Evolutionary conservation across 306 rosid species (phyloP).

Genomic region (Spatholobus suberectus): DNA sequence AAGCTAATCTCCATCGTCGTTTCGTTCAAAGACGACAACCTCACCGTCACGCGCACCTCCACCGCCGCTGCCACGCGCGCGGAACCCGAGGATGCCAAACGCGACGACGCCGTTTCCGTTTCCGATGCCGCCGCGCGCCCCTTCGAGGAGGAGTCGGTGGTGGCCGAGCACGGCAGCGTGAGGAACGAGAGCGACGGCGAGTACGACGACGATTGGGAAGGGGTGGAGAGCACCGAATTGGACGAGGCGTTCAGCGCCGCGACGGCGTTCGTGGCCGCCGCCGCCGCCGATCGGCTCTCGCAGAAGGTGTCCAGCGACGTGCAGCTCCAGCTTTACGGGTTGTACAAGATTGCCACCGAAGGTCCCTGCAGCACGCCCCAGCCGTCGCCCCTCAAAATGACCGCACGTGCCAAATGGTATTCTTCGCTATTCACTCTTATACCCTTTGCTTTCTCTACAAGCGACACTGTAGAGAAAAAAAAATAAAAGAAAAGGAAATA

Average conservation of each 20-base stretch:
- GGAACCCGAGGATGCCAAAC: neutral
- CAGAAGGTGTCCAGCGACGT: conserved; percentile 75
- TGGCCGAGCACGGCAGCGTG: conserved; percentile 92
- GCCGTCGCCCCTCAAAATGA: conserved; percentile 90
- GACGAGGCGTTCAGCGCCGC: conserved; percentile 94
- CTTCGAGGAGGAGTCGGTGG: conserved; percentile 69
- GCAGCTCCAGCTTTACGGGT: conserved; percentile 88
- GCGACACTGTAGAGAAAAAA: neutral
- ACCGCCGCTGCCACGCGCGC: neutral
- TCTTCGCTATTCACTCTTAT: neutral
- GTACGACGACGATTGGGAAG: conserved; percentile 94
- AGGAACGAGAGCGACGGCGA: conserved; percentile 69
- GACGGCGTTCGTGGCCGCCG: conserved; percentile 84
- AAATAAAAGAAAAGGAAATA: neutral
- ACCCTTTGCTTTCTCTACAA: neutral
- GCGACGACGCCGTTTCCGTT: neutral
- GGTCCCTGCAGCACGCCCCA: conserved; percentile 92
- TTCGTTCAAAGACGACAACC: conserved; percentile 88
- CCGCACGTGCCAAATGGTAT: conserved; percentile 97
- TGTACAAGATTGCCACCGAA: conserved; percentile 96
- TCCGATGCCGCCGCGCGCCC: neutral
- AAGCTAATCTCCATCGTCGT: conserved; percentile 86
- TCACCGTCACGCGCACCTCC: conserved; percentile 57
- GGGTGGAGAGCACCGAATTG: conserved; percentile 92
- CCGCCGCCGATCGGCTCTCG: conserved; percentile 90